These are phyloP conservation scores for Scutellaria galericulata DNA, from an alignment of 257 asterid genomes.

Conservation along the genomic window DNA sequence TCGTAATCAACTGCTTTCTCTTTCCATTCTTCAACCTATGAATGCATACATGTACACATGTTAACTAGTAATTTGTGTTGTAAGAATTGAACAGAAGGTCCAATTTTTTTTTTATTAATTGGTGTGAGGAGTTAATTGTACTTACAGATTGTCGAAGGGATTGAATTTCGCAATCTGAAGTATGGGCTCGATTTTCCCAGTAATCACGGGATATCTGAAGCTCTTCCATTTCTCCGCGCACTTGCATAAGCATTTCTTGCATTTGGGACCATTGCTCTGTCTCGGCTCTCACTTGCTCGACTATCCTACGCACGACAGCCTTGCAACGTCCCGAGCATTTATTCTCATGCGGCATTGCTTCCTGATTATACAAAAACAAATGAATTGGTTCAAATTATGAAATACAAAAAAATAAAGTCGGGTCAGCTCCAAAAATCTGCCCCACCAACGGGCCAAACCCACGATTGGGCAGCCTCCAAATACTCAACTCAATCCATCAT, in stretches of 20 bases:
- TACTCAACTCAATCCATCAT: too few species aligned
- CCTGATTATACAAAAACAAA: constrained; percentile 40
- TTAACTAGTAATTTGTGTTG: background rate
- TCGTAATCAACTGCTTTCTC: constrained; percentile 55
- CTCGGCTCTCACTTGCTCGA: constrained; percentile 92
- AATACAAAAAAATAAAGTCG: too few species aligned
- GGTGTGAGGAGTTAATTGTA: background rate
- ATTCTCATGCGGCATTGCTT: constrained; percentile 39
- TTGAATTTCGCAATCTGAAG: constrained; percentile 52
- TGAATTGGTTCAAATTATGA: too few species aligned
- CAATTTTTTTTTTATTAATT: too few species aligned
- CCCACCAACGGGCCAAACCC: too few species aligned
- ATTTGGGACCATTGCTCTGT: constrained; percentile 96
- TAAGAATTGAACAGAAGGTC: background rate
- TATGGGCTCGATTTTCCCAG: constrained; percentile 74
- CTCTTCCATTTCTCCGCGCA: constrained; percentile 80
- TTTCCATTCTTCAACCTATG: constrained; percentile 81
- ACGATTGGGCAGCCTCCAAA: too few species aligned
- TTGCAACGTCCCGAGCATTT: constrained; percentile 89
- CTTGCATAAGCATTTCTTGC: constrained; percentile 84
- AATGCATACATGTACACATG: too few species aligned
- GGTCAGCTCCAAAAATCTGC: too few species aligned
- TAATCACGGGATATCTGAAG: constrained; percentile 68
- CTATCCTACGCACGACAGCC: constrained; percentile 57
- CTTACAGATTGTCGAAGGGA: constrained; percentile 63